Evolutionary conservation across 768 basidiomycete species (phyloP), one percentile per base, ranked within the genome.

Genomic region (Tylopilus intermedius): DNA sequence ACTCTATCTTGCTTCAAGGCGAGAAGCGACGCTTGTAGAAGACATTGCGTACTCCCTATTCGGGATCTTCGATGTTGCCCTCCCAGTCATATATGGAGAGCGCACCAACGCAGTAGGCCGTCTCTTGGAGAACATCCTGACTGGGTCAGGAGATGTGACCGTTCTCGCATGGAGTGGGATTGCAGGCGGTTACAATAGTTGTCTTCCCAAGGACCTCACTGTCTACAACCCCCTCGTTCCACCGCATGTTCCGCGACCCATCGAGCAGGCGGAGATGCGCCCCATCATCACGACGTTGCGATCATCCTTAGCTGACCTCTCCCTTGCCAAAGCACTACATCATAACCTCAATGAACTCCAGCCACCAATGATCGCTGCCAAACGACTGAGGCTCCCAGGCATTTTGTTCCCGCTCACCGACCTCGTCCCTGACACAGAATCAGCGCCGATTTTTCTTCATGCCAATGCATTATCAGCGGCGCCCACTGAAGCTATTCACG

Each of bases 11-110:
- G 62, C 62, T 15, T 60, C 62, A 0, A 40, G 0, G 10, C 47
- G 61, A 2, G 37, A 37, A 8, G 58, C 62, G 15, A 62, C 61
- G 0, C 10, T 13, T 3, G 46, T 24, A 7, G 62, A 60, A 47
- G 62, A 62, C 9, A 44, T 30, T 6, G 55, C 60, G 1, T 63
- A 62, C 39, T 62, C 49, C 0, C 26, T 63, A 11, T 24, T 59
- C 15, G 60, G 58, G 2, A 45, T 63, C 13, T 53, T 63, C 30
- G 44, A 52, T 38, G 46, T 47, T 4, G 24, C 26, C 2, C 9
- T 63, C 5, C 54, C 55, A 2, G 26, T 62, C 39, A 33, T 33
- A 22, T 62, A 62, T 24, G 61, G 60, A 10, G 60, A 58, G 33
- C 54, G 57, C 1, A 49, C 32, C 18, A 33, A 18, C 1, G 41